A percentile compares a stretch with the other conserved stretches of the same genome.
Conservation (phyloP, 2,329 filamentous ascomycete species). For the Simplicillium sp. region DNA sequence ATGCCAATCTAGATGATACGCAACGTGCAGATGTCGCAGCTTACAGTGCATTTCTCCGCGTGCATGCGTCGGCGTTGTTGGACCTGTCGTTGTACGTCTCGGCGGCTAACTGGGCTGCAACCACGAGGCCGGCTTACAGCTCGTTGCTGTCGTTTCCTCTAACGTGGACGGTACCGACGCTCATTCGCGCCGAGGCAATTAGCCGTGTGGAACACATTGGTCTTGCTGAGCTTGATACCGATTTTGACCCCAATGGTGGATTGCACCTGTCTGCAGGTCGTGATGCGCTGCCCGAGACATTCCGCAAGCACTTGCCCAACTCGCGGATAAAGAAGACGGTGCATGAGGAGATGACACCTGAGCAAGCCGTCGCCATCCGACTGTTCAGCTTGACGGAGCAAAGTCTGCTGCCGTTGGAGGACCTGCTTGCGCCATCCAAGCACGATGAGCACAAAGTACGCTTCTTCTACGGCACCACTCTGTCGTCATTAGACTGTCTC, state of each 20-base stretch:
- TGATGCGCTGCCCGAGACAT: constrained; percentile 27
- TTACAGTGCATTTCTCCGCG: constrained; percentile 60
- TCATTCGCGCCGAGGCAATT: constrained; percentile 61
- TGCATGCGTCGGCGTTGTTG: constrained; percentile 66
- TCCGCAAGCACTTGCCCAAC: constrained; percentile 26
- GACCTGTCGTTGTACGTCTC: constrained; percentile 87
- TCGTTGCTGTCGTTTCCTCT: constrained; percentile 74
- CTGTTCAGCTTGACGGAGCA: constrained; percentile 63
- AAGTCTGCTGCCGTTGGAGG: constrained; percentile 62
- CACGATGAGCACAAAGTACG: constrained; percentile 14
- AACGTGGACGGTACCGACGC: constrained; percentile 76
- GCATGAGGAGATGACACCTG: constrained; percentile 53
- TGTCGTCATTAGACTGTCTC: constrained; percentile 59
- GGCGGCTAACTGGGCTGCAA: constrained; percentile 71
- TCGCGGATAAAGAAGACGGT: constrained; percentile 44
- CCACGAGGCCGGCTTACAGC: constrained; percentile 74
- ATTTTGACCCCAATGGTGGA: constrained; percentile 31
- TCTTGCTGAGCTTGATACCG: constrained; percentile 57
- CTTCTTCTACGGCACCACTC: constrained; percentile 17
- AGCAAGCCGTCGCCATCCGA: constrained; percentile 65
- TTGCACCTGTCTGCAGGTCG: constrained; percentile 26
- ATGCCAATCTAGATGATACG: constrained; percentile 25
- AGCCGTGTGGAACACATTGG: constrained; percentile 60
- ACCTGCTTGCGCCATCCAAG: constrained; percentile 28
- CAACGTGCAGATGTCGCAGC: constrained; percentile 39